Conservation (phyloP, 164 flowering plant species). For the Berberis thunbergii region DNA sequence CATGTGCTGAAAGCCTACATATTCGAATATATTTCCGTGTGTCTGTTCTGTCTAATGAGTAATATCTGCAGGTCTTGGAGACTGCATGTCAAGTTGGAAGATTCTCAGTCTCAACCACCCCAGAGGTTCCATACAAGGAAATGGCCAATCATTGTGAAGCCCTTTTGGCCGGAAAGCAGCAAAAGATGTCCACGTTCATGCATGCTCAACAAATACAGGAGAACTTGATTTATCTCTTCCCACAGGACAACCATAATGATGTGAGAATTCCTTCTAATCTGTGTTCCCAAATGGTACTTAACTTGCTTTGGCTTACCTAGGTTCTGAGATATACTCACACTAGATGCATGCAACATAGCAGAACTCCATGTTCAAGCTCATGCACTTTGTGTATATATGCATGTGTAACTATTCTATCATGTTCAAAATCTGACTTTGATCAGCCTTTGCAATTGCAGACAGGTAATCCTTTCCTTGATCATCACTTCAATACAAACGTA, state of each 20-base stretch:
- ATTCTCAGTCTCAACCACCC: constrained; percentile 51
- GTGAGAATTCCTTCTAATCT: constrained; percentile 11
- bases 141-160: constrained; percentile 83
- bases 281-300: constrained; percentile 13
- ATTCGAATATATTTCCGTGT: too few species aligned
- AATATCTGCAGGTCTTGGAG: constrained; percentile 54
- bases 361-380: too few species aligned
- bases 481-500: constrained; percentile 9
- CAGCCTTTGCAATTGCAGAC: constrained; percentile 24
- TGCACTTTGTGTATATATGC: too few species aligned
- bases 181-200: constrained; percentile 70
- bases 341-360: too few species aligned
- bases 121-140: constrained; percentile 73
- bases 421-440: neutral
- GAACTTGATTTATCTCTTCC: constrained; percentile 15
- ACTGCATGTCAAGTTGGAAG: constrained; percentile 75
- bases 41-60: neutral
- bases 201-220: constrained; percentile 41
- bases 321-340: neutral
- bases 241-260: constrained; percentile 16
- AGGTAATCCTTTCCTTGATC: constrained; percentile 45
- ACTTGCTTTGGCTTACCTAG: neutral
- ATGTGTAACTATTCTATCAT: neutral
- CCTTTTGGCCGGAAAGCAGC: constrained; percentile 70
- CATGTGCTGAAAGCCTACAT: neutral